These are phyloP conservation scores for Raffaelea arxii DNA, from an alignment of 2,329 filamentous ascomycete species.

Conservation along the genomic window DNA sequence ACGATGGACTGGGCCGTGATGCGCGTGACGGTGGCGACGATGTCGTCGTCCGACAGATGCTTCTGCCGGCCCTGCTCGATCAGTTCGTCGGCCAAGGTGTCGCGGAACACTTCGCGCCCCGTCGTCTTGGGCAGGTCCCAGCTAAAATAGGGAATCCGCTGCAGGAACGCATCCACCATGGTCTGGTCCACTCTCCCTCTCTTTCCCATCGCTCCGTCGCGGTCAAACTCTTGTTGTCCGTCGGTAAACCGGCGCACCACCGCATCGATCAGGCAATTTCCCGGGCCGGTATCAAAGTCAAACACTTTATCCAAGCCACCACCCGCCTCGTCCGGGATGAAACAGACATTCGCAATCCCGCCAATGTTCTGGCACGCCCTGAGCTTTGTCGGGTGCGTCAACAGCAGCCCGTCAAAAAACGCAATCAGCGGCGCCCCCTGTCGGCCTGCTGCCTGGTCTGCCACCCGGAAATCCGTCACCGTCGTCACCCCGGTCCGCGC, in stretches of 20 bases:
- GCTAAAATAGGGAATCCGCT: conserved; percentile 36
- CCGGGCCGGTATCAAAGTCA: conserved; percentile 47
- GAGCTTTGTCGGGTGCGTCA: conserved; percentile 46
- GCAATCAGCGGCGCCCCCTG: conserved; percentile 46
- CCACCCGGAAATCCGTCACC: conserved; percentile 47
- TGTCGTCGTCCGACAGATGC: conserved; percentile 37
- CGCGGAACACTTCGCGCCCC: conserved; percentile 46
- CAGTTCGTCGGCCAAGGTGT: conserved; percentile 42
- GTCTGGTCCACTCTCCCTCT: conserved; percentile 37
- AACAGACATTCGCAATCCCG: conserved; percentile 51
- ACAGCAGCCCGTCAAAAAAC: conserved; percentile 45
- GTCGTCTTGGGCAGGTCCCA: conserved; percentile 46
- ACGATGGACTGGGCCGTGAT: conserved; percentile 51
- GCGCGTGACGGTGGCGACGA: conserved; percentile 48
- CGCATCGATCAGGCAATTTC: conserved; percentile 47
- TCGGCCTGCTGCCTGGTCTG: conserved; percentile 45
- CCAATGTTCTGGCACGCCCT: conserved; percentile 53
- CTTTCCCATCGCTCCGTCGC: conserved; percentile 39
- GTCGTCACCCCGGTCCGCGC: conserved; percentile 46
- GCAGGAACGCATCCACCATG: conserved; percentile 41
- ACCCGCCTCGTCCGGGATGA: conserved; percentile 45
- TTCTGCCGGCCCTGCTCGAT: conserved; percentile 34
- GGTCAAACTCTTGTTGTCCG: conserved; percentile 39
- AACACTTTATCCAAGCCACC: conserved; percentile 27
- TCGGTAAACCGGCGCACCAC: conserved; percentile 44